Evolutionary conservation across 2,329 filamentous ascomycete species (phyloP), one percentile per base, ranked within the genome.

Genomic region (Phialophora chinensis): DNA sequence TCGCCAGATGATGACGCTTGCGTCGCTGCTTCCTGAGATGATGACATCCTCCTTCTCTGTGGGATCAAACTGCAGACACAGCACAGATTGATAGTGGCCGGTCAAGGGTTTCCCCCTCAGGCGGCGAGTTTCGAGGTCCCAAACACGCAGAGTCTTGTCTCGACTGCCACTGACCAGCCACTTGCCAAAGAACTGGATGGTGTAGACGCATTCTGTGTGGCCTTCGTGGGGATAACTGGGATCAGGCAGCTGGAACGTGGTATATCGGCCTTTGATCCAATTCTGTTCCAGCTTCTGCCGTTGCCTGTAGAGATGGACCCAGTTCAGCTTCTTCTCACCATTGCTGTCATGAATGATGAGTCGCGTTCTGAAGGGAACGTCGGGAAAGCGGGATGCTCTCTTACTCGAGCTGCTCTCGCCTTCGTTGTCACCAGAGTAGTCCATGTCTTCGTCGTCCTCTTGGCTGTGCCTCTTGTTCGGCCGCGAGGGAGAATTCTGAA

Each of bases 1-100:
- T 58, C 85, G 88, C 95, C 94, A 98, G 14, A 98, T 81, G 63
- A 97, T 94, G 61, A 99, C 88, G 69, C 90, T 90, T 55, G 90
- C 91, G 78, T 99, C 95, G 73, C 93, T 97, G 74, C 94, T 97
- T 44, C 94, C 95, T 7, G 93, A 97, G 10, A 97, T 90, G n/a
- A 99, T 90, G 47, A 99, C 81, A 74, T 98, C 94, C 75, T 98
- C 91, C 14, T 91, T 87, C 0, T 92, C 90, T 60, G 90, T 88
- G 3, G 93, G 90, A 75, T 99, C 95, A 75, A 98, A 99, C 74
- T 99, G 95, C 31, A 99, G 83, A 75, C 95, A 99, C 11, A 99
- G 81, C 0, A 99, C 95, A 0, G 94, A 98, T 14, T 92, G 93
- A 11, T 79, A 81, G 76, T 99, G 95, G 2, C 91, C 93, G 4